These are phyloP conservation scores for Yamadazyma atlantica DNA, from an alignment of 1,139 yeast species.

Conservation along the genomic window DNA sequence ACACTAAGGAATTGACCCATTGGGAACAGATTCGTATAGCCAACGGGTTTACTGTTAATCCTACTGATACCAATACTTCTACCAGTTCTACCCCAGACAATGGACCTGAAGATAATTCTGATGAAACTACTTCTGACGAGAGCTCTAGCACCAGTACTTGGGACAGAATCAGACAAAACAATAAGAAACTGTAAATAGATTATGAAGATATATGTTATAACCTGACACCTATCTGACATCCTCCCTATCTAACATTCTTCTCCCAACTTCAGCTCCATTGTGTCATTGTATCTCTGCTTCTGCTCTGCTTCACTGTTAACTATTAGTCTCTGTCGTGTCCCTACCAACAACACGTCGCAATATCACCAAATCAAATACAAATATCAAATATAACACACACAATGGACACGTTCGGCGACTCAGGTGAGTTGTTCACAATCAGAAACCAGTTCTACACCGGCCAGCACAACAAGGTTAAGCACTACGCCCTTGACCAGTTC, in stretches of 20 bases:
- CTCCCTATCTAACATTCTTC: too few relatives aligned
- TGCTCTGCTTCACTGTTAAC: too few relatives aligned
- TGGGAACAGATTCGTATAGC: slow-evolving; percentile 35
- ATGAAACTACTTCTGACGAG: not conserved
- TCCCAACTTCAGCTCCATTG: too few relatives aligned
- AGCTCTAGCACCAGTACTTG: slow-evolving; percentile 6
- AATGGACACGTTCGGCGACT: slow-evolving; percentile 40
- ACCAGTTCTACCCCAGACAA: not conserved
- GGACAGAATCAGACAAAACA: slow-evolving; percentile 8
- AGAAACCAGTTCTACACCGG: slow-evolving; percentile 49
- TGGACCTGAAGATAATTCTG: not conserved
- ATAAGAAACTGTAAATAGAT: not conserved
- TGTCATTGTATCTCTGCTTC: too few relatives aligned
- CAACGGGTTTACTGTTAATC: slow-evolving; percentile 23
- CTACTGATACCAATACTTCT: not conserved
- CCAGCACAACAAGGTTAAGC: slow-evolving; percentile 41
- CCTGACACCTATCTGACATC: too few relatives aligned
- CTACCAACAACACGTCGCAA: not conserved
- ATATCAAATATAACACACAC: not conserved
- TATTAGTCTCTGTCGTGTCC: not conserved
- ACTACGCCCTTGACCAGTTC: slow-evolving; percentile 33
- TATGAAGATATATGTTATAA: too few relatives aligned
- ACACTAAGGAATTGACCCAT: slow-evolving; percentile 15
- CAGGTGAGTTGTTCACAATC: slow-evolving; percentile 44
- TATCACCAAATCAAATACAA: not conserved